Evolutionary conservation across 768 basidiomycete genomes (phyloP), one percentile per base, ranked within the genome.

Genomic region (Lanmaoa rubissima): DNA sequence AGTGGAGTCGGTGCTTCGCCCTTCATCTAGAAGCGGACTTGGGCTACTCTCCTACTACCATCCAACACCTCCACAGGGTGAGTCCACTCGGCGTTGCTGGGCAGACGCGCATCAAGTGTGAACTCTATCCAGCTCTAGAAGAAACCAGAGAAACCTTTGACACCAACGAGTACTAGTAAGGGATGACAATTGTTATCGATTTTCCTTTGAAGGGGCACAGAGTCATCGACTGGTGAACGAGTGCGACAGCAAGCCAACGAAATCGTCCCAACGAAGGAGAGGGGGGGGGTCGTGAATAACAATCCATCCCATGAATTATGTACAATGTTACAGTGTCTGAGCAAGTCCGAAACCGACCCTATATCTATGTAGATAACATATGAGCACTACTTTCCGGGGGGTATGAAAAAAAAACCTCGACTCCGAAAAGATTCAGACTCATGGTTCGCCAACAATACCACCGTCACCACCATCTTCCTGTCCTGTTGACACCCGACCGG

Each of bases 401-500:
- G 16, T n/a, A 51, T 11, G 26, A 34, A 50, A 32, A 48, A 28
- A 28, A 28, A 28, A 28, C 14, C 6, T 21, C 16, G 14, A 39
- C 12, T 32, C 26, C 14, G 14, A 21, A 7, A 48, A 28, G 4
- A 44, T n/a, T 17, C 17, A 32, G 17, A 10, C 7, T 42, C n/a
- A 61, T 19, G 38, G 19, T 45, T 41, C 57, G 13, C 19, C 45
- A 31, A 5, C 47, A 32, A 19, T 28, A 2, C 3, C 39, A 12
- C n/a, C 16, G 14, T 42, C 44, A 2, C 2, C 32, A 9, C n/a
- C 13, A 19, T 51, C 52, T 35, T 45, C 51, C 43, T 32, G 34
- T 24, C 16, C 36, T n/a, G 26, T 11, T 6, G 55, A 45, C 17
- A 19, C 21, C 36, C 59, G 63, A 35, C 68, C 62, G 2, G 62